Percentiles rank a stretch among this genome's conserved stretches.
phyloP scores from a whole-genome alignment of 805 yeast species.

The Starmerella apicola region DNA sequence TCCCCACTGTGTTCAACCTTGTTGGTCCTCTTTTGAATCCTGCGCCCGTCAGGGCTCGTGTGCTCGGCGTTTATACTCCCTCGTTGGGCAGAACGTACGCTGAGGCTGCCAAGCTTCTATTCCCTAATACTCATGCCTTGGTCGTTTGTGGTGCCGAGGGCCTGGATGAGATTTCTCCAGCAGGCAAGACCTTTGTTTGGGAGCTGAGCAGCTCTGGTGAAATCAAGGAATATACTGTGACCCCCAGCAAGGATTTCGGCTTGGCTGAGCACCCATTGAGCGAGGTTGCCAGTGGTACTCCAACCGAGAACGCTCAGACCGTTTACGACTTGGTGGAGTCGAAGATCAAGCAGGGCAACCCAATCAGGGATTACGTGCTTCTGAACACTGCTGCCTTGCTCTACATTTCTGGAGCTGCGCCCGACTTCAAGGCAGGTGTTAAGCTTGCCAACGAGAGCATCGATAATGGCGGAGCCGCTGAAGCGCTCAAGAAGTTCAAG shows the following conservation, averaged over 20 bases:
- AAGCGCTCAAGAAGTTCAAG: conserved; percentile 35
- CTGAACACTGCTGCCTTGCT: conserved; percentile 83
- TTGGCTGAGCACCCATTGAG: conserved; percentile 57
- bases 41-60: conserved; percentile 62
- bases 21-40: conserved; percentile 93
- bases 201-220: conserved; percentile 35
- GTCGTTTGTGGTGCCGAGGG: conserved; percentile 91
- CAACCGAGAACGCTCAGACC: conserved; percentile 63
- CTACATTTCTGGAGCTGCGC: conserved; percentile 57
- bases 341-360: conserved; percentile 32
- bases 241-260: conserved; percentile 64
- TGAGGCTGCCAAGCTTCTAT: conserved; percentile 54
- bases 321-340: conserved; percentile 40
- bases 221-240: conserved; percentile 24
- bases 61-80: conserved; percentile 80
- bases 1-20: conserved; percentile 88
- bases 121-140: conserved; percentile 42
- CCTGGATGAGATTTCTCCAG: conserved; percentile 86
- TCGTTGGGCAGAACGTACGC: conserved; percentile 74
- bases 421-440: conserved; percentile 65
- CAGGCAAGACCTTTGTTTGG: conserved; percentile 78
- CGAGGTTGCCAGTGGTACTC: conserved; percentile 72
- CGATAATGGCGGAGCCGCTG: conserved; percentile 49
- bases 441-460: conserved; percentile 58
- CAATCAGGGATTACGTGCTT: conserved; percentile 80